Conservation (phyloP, 257 asterid species). For the Anisodus acutangulus region DNA sequence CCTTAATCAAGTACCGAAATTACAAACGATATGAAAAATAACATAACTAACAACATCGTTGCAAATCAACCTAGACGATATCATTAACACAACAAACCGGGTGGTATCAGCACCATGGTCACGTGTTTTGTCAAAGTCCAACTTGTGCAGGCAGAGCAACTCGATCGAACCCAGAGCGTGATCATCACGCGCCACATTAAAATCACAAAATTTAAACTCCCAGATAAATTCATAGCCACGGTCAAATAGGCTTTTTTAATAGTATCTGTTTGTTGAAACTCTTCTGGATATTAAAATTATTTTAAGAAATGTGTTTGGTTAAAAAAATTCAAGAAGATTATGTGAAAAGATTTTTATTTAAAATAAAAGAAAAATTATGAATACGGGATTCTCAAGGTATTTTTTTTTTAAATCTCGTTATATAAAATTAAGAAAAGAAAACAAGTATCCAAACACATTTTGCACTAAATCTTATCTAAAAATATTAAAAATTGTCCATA, state of each 20-base stretch:
- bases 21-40: conserved; percentile 74
- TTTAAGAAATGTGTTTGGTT: too few species aligned
- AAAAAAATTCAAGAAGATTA: too few species aligned
- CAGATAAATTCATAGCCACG: conserved; percentile 49
- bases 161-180: conserved; percentile 66
- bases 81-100: conserved; percentile 62
- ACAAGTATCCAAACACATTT: too few species aligned
- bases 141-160: conserved; percentile 65
- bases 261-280: too few species aligned
- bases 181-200: conserved; percentile 57
- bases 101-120: conserved; percentile 49
- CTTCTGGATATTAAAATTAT: too few species aligned
- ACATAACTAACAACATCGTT: conserved; percentile 57
- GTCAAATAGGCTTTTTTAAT: conserved; percentile 28
- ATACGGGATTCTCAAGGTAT: too few species aligned
- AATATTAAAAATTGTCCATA: too few species aligned
- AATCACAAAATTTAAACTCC: conserved; percentile 74
- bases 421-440: too few species aligned
- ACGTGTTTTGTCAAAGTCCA: conserved; percentile 51
- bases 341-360: too few species aligned
- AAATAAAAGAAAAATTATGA: too few species aligned
- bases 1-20: conserved; percentile 75
- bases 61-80: conserved; percentile 67
- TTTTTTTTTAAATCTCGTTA: too few species aligned
- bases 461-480: too few species aligned